These are phyloP conservation scores for Lasiosphaeriaceae sp. DNA, from an alignment of 495 filamentous ascomycete species.

Conservation along the genomic window DNA sequence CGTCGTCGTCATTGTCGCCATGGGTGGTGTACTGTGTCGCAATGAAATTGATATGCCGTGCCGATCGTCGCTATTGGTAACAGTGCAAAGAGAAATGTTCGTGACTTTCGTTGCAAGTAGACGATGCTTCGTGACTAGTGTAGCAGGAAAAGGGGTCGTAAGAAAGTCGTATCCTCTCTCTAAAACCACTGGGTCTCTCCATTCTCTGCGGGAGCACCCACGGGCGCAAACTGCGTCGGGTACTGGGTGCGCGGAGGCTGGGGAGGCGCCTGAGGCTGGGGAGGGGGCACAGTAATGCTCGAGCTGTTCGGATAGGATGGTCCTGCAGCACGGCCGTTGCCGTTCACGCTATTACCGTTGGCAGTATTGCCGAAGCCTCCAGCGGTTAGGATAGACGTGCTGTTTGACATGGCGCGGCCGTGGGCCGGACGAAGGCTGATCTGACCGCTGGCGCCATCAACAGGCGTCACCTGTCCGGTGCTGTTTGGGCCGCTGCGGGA, in stretches of 20 bases:
- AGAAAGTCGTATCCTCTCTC: constrained; percentile 15
- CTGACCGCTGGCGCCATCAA: constrained; percentile 41
- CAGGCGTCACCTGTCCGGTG: constrained; percentile 31
- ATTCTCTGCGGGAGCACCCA: constrained; percentile 14
- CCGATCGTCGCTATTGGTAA: constrained; percentile 30
- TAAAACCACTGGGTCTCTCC: constrained; percentile 30
- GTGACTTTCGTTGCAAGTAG: constrained; percentile 28
- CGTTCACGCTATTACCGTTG: constrained; percentile 8
- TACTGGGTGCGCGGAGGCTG: constrained; percentile 22
- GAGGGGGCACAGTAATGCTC: constrained; percentile 23
- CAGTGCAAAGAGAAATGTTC: constrained; percentile 25
- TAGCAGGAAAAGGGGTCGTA: constrained; percentile 26
- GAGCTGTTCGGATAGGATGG: constrained; percentile 23
- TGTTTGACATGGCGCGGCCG: constrained; percentile 29
- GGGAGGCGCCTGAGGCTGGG: constrained; percentile 19
- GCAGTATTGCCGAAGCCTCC: constrained; percentile 18
- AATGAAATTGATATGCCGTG: constrained; percentile 24
- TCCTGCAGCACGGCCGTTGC: constrained; percentile 13
- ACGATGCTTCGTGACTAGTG: constrained; percentile 27
- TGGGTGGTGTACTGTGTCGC: constrained; percentile 11
- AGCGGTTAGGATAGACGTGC: constrained; percentile 23
- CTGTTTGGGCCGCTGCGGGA: constrained; percentile 23
- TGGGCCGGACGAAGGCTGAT: constrained; percentile 31
- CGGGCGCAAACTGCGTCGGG: constrained; percentile 16
- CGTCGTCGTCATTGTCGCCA: constrained; percentile 12